Conservation (phyloP, 495 filamentous ascomycete species). For the Letharia lupina region DNA sequence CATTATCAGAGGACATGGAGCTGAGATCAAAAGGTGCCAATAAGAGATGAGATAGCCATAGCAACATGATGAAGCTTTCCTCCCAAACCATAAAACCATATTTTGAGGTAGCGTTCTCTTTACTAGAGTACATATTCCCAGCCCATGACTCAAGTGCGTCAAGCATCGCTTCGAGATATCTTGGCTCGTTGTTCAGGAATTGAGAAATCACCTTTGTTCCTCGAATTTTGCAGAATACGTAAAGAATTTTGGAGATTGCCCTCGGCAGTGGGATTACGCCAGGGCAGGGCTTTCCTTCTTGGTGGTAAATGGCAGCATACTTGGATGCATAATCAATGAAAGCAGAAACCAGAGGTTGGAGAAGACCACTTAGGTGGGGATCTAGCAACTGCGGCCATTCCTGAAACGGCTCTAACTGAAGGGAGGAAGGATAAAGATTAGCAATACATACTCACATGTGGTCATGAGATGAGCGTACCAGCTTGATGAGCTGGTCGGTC, state of each 20-base stretch:
- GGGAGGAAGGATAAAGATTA: background rate
- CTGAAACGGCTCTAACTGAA: conserved; percentile 81
- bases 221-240: conserved; percentile 88
- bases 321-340: conserved; percentile 59
- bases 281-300: conserved; percentile 31
- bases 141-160: conserved; percentile 53
- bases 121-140: conserved; percentile 10
- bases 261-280: conserved; percentile 48
- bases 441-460: background rate
- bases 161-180: conserved; percentile 69
- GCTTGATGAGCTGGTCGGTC: conserved; percentile 16
- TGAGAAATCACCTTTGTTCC: conserved; percentile 85
- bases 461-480: conserved; percentile 11
- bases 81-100: conserved; percentile 58
- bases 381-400: conserved; percentile 96
- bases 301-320: conserved; percentile 27
- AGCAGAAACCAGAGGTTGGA: conserved; percentile 63
- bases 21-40: conserved; percentile 88
- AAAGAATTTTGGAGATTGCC: conserved; percentile 70
- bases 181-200: conserved; percentile 83
- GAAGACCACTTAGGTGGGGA: conserved; percentile 63
- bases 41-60: conserved; percentile 89
- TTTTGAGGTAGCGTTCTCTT: conserved; percentile 16
- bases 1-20: conserved; percentile 62
- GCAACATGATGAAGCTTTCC: conserved; percentile 75